Base-by-base conservation (phyloP, 345 rosid genomes). In the Turnera subulata region DNA sequence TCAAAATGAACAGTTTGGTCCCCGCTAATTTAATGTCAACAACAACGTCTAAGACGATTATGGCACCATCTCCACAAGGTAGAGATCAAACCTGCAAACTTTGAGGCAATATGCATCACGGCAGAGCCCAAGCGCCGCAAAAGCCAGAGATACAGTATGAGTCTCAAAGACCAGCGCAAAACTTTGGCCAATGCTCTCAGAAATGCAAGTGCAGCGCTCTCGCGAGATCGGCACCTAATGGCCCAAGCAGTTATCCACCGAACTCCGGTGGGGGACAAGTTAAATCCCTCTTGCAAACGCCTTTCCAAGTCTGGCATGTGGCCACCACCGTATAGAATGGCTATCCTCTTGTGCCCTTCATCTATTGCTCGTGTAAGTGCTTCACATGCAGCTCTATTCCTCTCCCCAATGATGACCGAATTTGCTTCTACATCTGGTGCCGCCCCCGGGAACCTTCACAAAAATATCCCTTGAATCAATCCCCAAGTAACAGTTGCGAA, bases 261-360 rank as follows among this genome's bases (percentile, higher is more conserved):
- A 35, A 84, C 94, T 26, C 32, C 68, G 0, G 76, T 80, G 9
- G 97, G 97, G 56, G 78, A 59, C 23, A 93, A 78, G 53, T 83
- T 83, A 2, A 85, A 85, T 44, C 89, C 97, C 53, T 89, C 94
- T 54, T 79, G 56, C 39, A 89, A 62, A 21, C 90, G 77, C 75
- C 96, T 83, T 48, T 91, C 96, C 54, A 93, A 37, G 74, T 93
- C 99, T 1, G 95, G 97, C 96, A 93, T 89, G 85, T 93, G 99
- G 50, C 96, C 94, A n/a, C 96, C 96, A 0, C 99, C 99, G 2
- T 86, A 93, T 2, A 93, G 78, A 56, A 93, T 71, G 2, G 94
- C 99, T 15, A 89, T 81, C 71, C 63, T 79, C 5, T 80, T 84
- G 74, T 82, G 81, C 25, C 99, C 96, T 10, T 75, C 84, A 2